These are phyloP conservation scores for Fraxinus paxiana DNA, from an alignment of 305 asterid genomes.

Conservation along the genomic window DNA sequence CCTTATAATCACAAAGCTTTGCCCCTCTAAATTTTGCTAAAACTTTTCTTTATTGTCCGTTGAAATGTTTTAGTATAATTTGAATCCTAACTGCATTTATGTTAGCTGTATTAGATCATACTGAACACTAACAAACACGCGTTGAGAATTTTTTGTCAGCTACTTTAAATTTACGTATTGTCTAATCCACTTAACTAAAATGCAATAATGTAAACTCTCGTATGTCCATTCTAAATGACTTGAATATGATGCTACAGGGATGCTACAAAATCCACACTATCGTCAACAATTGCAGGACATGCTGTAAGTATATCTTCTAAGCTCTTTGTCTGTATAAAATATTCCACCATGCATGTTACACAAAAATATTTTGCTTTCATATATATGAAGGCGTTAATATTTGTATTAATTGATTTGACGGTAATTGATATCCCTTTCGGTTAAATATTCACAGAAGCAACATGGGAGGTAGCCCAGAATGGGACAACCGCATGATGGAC, in stretches of 20 bases:
- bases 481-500: conserved; percentile 88
- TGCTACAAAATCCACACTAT: conserved; percentile 90
- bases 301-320: conserved; percentile 56
- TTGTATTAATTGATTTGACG: background rate
- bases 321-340: background rate
- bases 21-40: background rate
- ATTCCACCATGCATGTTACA: background rate
- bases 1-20: background rate
- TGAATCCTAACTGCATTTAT: background rate
- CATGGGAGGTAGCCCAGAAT: conserved; percentile 95
- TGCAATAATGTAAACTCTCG: background rate
- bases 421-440: conserved; percentile 1
- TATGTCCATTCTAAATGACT: background rate
- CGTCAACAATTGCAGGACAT: conserved; percentile 93
- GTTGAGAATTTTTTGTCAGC: background rate
- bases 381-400: background rate
- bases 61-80: too few relatives aligned
- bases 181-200: background rate
- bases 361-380: background rate
- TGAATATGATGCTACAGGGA: conserved; percentile 52
- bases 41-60: background rate
- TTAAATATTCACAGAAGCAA: conserved; percentile 45
- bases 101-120: background rate
- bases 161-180: background rate
- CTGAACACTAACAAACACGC: background rate